A percentile compares a stretch with the other conserved stretches of the same genome.
These are phyloP conservation scores for Calocera viscosa DNA, from an alignment of 768 basidiomycete species.

Conservation along the genomic window DNA sequence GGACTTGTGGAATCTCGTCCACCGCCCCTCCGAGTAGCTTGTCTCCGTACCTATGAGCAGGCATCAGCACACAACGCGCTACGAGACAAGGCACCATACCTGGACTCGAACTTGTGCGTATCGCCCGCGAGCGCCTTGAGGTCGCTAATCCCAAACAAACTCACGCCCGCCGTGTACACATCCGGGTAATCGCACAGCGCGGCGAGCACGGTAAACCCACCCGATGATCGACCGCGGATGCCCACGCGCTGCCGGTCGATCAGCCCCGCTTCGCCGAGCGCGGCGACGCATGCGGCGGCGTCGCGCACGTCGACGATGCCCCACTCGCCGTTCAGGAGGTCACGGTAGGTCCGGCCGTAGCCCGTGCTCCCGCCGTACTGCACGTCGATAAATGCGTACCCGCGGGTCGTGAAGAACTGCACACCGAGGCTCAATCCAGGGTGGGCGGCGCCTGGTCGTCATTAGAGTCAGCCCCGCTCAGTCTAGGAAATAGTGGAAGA, in stretches of 20 bases:
- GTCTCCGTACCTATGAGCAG: slow-evolving; percentile 34
- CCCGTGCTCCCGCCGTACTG: slow-evolving; percentile 67
- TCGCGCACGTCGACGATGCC: slow-evolving; percentile 63
- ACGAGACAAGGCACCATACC: slow-evolving; percentile 7
- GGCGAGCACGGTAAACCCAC: slow-evolving; percentile 56
- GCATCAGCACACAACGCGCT: slow-evolving; percentile 3
- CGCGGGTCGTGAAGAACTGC: slow-evolving; percentile 19
- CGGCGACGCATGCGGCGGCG: slow-evolving; percentile 33
- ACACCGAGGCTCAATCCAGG: neutral
- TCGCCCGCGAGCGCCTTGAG: slow-evolving; percentile 42
- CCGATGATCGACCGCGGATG: slow-evolving; percentile 61
- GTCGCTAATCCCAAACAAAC: slow-evolving; percentile 58
- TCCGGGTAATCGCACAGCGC: slow-evolving; percentile 33
- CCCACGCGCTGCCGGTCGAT: slow-evolving; percentile 52
- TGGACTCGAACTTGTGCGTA: slow-evolving; percentile 61
- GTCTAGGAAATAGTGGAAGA: neutral
- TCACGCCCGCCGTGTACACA: slow-evolving; percentile 50
- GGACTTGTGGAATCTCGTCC: slow-evolving; percentile 44
- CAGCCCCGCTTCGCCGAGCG: slow-evolving; percentile 40
- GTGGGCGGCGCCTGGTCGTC: neutral
- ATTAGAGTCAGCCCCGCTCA: neutral
- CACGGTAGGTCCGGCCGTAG: slow-evolving; percentile 54
- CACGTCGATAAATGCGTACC: slow-evolving; percentile 46
- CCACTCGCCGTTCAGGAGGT: slow-evolving; percentile 53
- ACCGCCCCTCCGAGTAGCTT: slow-evolving; percentile 52